These are phyloP conservation scores for Hypoxylon trugodes DNA, from an alignment of 495 filamentous ascomycete species.

Conservation along the genomic window DNA sequence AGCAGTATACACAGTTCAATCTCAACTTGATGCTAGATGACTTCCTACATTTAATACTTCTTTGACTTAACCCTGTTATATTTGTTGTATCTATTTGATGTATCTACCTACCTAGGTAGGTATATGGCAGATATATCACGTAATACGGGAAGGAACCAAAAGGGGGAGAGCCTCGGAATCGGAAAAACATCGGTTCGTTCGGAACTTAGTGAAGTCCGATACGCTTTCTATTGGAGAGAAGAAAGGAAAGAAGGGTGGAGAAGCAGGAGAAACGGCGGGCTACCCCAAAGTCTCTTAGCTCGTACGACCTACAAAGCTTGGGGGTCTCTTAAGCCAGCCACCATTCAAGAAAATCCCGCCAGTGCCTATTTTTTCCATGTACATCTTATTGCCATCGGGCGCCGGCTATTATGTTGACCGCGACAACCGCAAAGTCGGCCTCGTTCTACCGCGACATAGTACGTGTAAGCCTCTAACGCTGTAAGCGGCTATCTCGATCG, in stretches of 20 bases:
- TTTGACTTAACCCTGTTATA: too few relatives aligned
- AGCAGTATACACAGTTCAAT: too few relatives aligned
- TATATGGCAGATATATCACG: background rate
- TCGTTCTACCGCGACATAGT: slow-evolving; percentile 32
- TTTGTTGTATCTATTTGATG: too few relatives aligned
- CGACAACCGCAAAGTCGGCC: slow-evolving; percentile 41
- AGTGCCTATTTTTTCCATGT: slow-evolving; percentile 9
- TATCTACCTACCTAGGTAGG: background rate
- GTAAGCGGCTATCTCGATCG: slow-evolving; percentile 33
- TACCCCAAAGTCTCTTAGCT: too few relatives aligned
- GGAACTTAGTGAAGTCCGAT: background rate
- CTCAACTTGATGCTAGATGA: too few relatives aligned
- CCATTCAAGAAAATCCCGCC: slow-evolving; percentile 14
- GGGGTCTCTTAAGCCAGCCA: slow-evolving; percentile 20
- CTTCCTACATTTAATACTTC: too few relatives aligned
- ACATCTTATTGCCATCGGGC: slow-evolving; percentile 29
- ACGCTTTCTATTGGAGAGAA: too few relatives aligned
- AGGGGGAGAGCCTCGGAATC: background rate
- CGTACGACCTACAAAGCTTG: slow-evolving; percentile 1
- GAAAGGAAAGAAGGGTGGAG: too few relatives aligned
- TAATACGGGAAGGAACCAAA: background rate
- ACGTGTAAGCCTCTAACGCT: slow-evolving; percentile 30
- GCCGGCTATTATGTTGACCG: slow-evolving; percentile 42
- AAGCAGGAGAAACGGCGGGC: too few relatives aligned
- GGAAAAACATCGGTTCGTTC: slow-evolving; percentile 2